Percentiles rank a stretch among this genome's conserved stretches.
These are phyloP conservation scores for Pluteus cervinus DNA, from an alignment of 768 basidiomycete genomes.

Conservation along the genomic window DNA sequence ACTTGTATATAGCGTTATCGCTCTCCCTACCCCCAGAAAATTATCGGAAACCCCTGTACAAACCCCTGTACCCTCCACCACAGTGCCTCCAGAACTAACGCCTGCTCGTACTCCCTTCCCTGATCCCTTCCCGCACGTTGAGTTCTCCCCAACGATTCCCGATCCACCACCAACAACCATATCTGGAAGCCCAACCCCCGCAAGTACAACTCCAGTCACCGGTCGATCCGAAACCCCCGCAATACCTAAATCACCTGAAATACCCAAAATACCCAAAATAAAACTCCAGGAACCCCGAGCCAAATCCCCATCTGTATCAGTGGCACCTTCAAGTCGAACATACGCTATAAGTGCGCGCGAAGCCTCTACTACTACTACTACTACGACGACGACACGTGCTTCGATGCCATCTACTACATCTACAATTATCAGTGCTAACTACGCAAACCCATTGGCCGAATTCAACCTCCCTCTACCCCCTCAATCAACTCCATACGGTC, in stretches of 20 bases:
- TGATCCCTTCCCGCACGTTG: neutral
- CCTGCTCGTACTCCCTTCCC: neutral
- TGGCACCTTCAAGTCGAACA: neutral
- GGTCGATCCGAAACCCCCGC: neutral
- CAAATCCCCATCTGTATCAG: neutral
- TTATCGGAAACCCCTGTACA: too few relatives aligned
- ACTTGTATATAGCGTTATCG: too few relatives aligned
- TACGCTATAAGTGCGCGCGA: too few relatives aligned
- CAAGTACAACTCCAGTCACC: neutral
- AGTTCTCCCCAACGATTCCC: neutral
- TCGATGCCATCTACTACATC: conserved; percentile 10
- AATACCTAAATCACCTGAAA: neutral
- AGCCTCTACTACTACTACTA: conserved; percentile 1
- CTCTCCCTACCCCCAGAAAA: too few relatives aligned
- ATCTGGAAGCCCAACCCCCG: neutral
- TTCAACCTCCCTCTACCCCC: conserved; percentile 36
- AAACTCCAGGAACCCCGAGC: neutral
- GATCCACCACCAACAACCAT: neutral
- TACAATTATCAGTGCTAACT: conserved; percentile 6
- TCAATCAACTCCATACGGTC: conserved; percentile 38
- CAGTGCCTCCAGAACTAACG: neutral
- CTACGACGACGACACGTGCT: conserved; percentile 5
- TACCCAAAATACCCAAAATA: neutral
- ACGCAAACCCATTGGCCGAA: conserved; percentile 8
- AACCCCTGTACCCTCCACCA: neutral